Evolutionary conservation across 2,329 filamentous ascomycete genomes (phyloP), one percentile per base, ranked within the genome.

Genomic region (Xylariales sp.): DNA sequence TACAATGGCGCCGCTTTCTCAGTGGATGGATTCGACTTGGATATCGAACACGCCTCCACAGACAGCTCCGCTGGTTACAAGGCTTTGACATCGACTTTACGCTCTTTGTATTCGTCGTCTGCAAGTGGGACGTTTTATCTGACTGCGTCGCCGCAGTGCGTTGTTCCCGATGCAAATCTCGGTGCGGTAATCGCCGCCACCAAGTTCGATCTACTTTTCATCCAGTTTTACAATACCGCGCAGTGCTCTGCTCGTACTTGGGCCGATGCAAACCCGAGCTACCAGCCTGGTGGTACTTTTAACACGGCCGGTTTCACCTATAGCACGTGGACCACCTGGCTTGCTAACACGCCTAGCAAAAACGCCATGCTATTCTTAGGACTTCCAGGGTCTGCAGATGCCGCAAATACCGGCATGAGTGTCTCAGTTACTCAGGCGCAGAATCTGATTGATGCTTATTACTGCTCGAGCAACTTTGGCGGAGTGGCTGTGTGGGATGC

Each of bases 221-320:
- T 73, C 35, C 69, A 72, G 54, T 73, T 72, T 52, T 72, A 70
- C 57, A 70, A 71, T 57, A 71, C 70, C 51, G 47, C 49, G 1
- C 45, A 33, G 15, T 71, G 67, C 47, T 59, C 64, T 28, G 53
- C 58, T 15, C 47, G 47, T 10, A 34, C 42, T 11, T 57, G 55
- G 54, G 51, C 44, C 30, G 51, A 57, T 25, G 50, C 53, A 16
- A 56, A 63, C 42, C 24, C 49, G 4, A 47, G 46, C 33, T 59
- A 59, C 42, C 40, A 44, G 11, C 37, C 54, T 7, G 56, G 54
- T 8, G 40, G 41, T 13, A 3, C 37, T 5, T 43, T 46, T 33
- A 49, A 54, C 30, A 32, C 42, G 11, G 43, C 50, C 8, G 45
- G 45, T 23, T 65, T 69, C 56, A 72, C 70, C 55, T 70, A 65